A percentile compares a stretch with the other conserved stretches of the same genome.
Evolutionary conservation across 2,329 filamentous ascomycete species (phyloP).

Genomic region (Sclerotinia borealis): DNA sequence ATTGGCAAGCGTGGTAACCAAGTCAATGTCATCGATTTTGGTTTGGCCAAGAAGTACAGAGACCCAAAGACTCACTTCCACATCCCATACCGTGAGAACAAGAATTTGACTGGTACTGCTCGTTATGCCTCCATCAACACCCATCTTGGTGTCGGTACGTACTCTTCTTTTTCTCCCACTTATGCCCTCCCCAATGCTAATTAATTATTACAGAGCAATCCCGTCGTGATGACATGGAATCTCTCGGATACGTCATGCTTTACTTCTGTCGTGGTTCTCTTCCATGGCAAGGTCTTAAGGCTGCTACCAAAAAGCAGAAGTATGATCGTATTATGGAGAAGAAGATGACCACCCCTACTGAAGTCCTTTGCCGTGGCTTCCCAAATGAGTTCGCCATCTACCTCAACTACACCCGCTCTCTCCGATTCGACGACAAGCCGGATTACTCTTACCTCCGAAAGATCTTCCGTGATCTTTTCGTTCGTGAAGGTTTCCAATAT

Average conservation of each 20-base stretch:
- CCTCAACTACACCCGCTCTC: conserved; percentile 96
- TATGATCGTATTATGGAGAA: conserved; percentile 99
- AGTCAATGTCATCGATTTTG: conserved; percentile 99
- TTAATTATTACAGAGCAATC: conserved; percentile 67
- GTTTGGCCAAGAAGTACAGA: conserved; percentile 98
- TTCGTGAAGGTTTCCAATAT: conserved; percentile 98
- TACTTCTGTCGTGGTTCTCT: conserved; percentile 99
- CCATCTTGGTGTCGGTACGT: conserved; percentile 83
- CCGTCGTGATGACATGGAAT: conserved; percentile 98
- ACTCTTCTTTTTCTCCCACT: not conserved
- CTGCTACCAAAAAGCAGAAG: conserved; percentile 99
- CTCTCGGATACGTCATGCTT: conserved; percentile 97
- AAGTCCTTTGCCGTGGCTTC: conserved; percentile 97
- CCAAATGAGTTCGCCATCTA: conserved; percentile 99
- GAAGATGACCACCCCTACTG: conserved; percentile 99
- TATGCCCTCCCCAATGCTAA: conserved; percentile 28
- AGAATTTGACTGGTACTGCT: conserved; percentile 98
- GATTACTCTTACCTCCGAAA: conserved; percentile 99
- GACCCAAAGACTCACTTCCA: conserved; percentile 99
- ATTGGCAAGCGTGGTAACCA: conserved; percentile 99
- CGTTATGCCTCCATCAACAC: conserved; percentile 99
- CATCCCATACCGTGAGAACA: conserved; percentile 99
- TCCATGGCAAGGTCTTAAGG: conserved; percentile 97
- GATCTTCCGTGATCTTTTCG: conserved; percentile 99
- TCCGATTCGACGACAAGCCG: conserved; percentile 99